Conservation (phyloP, 2,329 filamentous ascomycete genomes). For the Hypoxylon rubiginosum region DNA sequence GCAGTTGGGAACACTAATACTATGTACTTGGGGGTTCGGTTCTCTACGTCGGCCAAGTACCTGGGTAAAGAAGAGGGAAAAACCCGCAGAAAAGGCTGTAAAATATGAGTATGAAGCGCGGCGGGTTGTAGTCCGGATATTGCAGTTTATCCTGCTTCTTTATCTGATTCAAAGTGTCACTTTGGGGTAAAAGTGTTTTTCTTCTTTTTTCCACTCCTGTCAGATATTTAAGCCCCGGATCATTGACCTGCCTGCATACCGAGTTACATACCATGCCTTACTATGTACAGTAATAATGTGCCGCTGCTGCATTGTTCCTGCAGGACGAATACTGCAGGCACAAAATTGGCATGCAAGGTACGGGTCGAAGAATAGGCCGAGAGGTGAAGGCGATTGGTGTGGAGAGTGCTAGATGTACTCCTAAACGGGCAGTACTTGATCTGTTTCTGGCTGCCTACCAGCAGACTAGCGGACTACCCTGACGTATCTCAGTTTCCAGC, state of each 20-base stretch:
- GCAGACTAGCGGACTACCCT: conserved; percentile 17
- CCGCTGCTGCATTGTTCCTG: conserved; percentile 48
- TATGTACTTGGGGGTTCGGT: conserved; percentile 3
- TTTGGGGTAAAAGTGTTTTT: conserved; percentile 16
- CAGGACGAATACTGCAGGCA: conserved; percentile 50
- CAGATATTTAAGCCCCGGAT: conserved; percentile 31
- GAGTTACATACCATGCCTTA: conserved; percentile 37
- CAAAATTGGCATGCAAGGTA: conserved; percentile 52
- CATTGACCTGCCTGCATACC: conserved; percentile 42
- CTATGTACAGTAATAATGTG: conserved; percentile 40
- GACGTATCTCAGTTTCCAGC: conserved; percentile 40
- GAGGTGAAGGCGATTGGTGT: conserved; percentile 32
- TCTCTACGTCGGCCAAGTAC: conserved; percentile 11
- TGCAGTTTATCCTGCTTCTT: conserved; percentile 25
- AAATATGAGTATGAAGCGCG: conserved; percentile 6
- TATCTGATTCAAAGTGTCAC: conserved; percentile 14
- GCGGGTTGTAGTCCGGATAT: conserved; percentile 18
- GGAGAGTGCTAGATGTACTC: conserved; percentile 38
- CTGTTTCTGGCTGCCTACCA: conserved; percentile 15
- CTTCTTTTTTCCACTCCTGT: conserved; percentile 13
- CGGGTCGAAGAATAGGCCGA: conserved; percentile 41
- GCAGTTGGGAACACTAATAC: not conserved
- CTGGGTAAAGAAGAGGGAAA: conserved; percentile 7
- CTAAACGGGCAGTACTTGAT: conserved; percentile 26
- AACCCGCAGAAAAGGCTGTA: conserved; percentile 1